Evolutionary conservation across 139 green algal genomes (phyloP).

Genomic region (Dunaliella primolecta): DNA sequence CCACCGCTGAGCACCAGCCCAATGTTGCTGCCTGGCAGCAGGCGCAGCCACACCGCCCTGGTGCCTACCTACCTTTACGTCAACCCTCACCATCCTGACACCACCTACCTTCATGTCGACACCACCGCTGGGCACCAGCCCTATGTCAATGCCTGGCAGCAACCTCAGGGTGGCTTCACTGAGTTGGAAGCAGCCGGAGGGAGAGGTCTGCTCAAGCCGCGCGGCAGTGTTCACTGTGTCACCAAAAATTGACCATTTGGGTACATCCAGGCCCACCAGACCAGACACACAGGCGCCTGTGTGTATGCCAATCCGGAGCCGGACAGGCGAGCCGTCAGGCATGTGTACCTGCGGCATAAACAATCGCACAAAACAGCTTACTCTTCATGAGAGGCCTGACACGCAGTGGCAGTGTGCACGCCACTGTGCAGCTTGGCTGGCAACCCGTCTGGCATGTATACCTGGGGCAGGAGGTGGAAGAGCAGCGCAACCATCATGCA

Average conservation of each 20-base stretch:
- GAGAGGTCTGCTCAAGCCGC: slow-evolving; percentile 24
- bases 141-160: neutral
- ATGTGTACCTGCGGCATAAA: too few relatives aligned
- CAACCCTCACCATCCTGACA: too few relatives aligned
- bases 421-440: neutral
- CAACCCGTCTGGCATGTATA: too few relatives aligned
- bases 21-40: too few relatives aligned
- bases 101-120: slow-evolving; percentile 13
- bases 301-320: slow-evolving; percentile 19
- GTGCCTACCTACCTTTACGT: too few relatives aligned
- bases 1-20: too few relatives aligned
- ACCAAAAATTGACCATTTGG: slow-evolving; percentile 19
- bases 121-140: neutral
- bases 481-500: too few relatives aligned
- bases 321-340: slow-evolving; percentile 9
- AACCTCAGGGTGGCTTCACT: neutral
- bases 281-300: slow-evolving; percentile 20
- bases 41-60: too few relatives aligned
- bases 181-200: slow-evolving; percentile 23
- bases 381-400: too few relatives aligned
- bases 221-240: slow-evolving; percentile 33
- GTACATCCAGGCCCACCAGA: slow-evolving; percentile 13
- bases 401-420: too few relatives aligned
- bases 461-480: too few relatives aligned
- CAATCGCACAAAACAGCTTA: too few relatives aligned